Evolutionary conservation across 441 rosid genomes (phyloP).

Genomic region (Breynia disticha): DNA sequence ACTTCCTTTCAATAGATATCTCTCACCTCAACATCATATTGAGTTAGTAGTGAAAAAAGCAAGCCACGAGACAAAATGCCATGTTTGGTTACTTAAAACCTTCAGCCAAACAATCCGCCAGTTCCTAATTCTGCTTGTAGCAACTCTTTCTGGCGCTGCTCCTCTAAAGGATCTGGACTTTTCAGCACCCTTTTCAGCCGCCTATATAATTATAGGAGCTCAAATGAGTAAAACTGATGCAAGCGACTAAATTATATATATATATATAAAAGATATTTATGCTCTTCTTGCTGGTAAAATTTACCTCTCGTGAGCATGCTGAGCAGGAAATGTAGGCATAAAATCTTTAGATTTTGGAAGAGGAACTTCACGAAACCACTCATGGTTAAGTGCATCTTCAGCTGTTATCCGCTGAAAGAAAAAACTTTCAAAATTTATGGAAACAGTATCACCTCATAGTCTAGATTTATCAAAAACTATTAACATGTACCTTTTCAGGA

Average conservation of each 20-base stretch:
- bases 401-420: conserved; percentile 56
- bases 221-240: conserved; percentile 8
- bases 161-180: conserved; percentile 99
- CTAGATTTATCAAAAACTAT: background rate
- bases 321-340: conserved; percentile 63
- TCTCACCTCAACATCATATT: conserved; percentile 60
- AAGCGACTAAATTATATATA: background rate
- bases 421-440: conserved; percentile 8
- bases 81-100: conserved; percentile 13
- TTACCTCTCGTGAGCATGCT: conserved; percentile 76
- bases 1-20: conserved; percentile 51
- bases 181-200: conserved; percentile 71
- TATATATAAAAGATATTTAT: background rate
- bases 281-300: conserved; percentile 5
- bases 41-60: conserved; percentile 19
- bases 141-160: conserved; percentile 81
- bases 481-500: conserved; percentile 48
- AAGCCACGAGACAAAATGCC: conserved; percentile 22
- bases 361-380: conserved; percentile 72
- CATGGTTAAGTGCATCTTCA: conserved; percentile 66
- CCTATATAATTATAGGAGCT: conserved; percentile 28
- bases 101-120: conserved; percentile 87
- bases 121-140: conserved; percentile 68
- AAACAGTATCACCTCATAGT: background rate
- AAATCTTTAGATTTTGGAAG: conserved; percentile 60